Conservation (phyloP, 257 asterid genomes). For the Scutellaria galericulata region DNA sequence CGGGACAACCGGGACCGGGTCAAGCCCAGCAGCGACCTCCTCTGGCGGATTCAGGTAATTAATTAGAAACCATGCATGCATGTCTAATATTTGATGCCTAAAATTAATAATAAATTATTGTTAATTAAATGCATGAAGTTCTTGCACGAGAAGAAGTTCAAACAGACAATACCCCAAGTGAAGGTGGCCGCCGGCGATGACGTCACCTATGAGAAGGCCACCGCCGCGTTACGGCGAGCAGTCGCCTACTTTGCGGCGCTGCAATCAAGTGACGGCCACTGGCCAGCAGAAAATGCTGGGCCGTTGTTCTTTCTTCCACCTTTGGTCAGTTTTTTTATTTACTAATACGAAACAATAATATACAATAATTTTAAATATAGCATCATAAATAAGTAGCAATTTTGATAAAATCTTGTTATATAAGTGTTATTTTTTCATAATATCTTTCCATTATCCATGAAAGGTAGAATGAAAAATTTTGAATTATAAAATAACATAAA, state of each 20-base stretch:
- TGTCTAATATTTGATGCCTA: too few relatives aligned
- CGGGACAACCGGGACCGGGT: not conserved
- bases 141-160: slow-evolving; percentile 60
- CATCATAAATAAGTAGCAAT: too few relatives aligned
- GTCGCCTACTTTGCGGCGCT: slow-evolving; percentile 62
- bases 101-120: too few relatives aligned
- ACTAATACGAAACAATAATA: too few relatives aligned
- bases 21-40: not conserved
- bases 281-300: slow-evolving; percentile 86
- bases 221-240: slow-evolving; percentile 52
- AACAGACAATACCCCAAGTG: slow-evolving; percentile 59
- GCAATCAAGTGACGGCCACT: slow-evolving; percentile 80
- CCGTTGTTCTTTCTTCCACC: slow-evolving; percentile 81
- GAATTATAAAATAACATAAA: too few relatives aligned
- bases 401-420: too few relatives aligned
- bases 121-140: slow-evolving; percentile 41
- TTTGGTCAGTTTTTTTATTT: slow-evolving; percentile 42
- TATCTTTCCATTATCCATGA: too few relatives aligned
- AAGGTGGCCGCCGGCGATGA: slow-evolving; percentile 73
- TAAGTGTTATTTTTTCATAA: too few relatives aligned
- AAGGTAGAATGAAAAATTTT: too few relatives aligned
- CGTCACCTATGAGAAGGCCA: slow-evolving; percentile 57
- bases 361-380: too few relatives aligned
- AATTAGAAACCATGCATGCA: too few relatives aligned
- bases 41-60: not conserved